Conservation (phyloP, 805 yeast species). For the Grigorovia humatica region DNA sequence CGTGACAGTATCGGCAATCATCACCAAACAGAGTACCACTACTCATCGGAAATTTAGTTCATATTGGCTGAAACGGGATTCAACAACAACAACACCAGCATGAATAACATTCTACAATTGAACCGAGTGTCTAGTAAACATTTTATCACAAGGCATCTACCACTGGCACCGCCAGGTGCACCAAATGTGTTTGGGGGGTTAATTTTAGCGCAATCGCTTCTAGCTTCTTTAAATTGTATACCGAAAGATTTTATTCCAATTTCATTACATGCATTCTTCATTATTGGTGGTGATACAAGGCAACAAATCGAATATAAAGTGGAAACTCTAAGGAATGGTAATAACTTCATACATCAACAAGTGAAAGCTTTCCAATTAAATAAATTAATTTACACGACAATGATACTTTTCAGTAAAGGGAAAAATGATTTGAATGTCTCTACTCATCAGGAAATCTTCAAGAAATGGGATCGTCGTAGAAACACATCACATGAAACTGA, state of each 20-base stretch:
- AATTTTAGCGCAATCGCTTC: conserved; percentile 51
- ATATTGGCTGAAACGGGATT: no score
- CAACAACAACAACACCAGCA: neutral
- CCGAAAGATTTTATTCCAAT: conserved; percentile 42
- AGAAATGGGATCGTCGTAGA: neutral
- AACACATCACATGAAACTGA: neutral
- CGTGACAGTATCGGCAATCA: neutral
- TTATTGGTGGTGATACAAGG: conserved; percentile 41
- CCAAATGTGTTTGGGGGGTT: conserved; percentile 68
- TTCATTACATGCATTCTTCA: conserved; percentile 53
- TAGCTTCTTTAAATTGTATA: conserved; percentile 48
- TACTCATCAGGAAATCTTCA: neutral
- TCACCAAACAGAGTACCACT: neutral
- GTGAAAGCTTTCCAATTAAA: conserved; percentile 48
- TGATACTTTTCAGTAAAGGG: conserved; percentile 34
- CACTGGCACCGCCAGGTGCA: conserved; percentile 40
- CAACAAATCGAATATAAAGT: conserved; percentile 46
- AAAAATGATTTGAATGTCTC: neutral
- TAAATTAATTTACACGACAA: conserved; percentile 40
- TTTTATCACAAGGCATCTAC: conserved; percentile 16
- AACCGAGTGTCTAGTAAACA: conserved; percentile 10
- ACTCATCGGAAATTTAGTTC: conserved; percentile 4
- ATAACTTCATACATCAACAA: conserved; percentile 41
- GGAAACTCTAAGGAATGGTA: conserved; percentile 40
- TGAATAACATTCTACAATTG: conserved; percentile 8